phyloP scores from a whole-genome alignment of 2,329 filamentous ascomycete species.

The Colletotrichum sp. region DNA sequence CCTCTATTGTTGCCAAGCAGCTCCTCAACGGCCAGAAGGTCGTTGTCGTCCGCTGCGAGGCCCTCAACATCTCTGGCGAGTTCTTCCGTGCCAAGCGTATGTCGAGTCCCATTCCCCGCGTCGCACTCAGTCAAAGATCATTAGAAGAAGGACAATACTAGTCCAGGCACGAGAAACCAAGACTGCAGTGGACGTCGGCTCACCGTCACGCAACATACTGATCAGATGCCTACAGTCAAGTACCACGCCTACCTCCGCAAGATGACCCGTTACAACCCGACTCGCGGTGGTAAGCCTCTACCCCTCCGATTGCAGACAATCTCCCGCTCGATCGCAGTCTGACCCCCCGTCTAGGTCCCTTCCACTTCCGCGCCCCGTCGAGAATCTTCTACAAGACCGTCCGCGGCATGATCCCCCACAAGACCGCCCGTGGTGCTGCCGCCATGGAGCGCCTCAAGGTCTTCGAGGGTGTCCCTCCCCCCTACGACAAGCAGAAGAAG shows the following conservation, averaged over 20 bases:
- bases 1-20: constrained; percentile 98
- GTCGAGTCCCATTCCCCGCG: constrained; percentile 50
- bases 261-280: constrained; percentile 99
- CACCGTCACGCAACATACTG: constrained; percentile 40
- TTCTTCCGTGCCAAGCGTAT: constrained; percentile 99
- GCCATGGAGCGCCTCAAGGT: constrained; percentile 99
- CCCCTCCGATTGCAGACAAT: constrained; percentile 9
- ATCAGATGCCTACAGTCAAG: constrained; percentile 79
- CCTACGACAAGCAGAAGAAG: constrained; percentile 99
- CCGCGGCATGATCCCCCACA: constrained; percentile 99
- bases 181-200: background rate
- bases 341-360: constrained; percentile 72
- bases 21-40: constrained; percentile 99
- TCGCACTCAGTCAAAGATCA: background rate
- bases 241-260: constrained; percentile 99
- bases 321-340: constrained; percentile 28
- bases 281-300: constrained; percentile 81
- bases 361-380: constrained; percentile 99
- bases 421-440: constrained; percentile 96
- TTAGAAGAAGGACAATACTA: background rate
- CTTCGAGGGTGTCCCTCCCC: constrained; percentile 98
- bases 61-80: constrained; percentile 99
- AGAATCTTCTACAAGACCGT: constrained; percentile 99
- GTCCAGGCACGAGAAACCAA: background rate
- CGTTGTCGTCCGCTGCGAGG: constrained; percentile 97